Conservation (phyloP, 2,329 filamentous ascomycete species). For the Penicillium freii region DNA sequence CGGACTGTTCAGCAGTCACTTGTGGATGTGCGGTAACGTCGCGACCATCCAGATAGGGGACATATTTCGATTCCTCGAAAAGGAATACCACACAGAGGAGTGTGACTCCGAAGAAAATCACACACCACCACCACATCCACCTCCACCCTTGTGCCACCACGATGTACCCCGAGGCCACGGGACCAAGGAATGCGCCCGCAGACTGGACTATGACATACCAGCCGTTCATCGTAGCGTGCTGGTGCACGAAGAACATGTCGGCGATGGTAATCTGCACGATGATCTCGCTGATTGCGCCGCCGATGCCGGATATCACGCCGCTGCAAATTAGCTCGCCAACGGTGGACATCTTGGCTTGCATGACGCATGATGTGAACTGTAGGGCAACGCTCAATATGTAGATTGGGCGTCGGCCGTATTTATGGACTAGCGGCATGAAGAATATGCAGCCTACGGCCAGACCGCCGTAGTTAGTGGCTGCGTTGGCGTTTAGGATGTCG, state of each 20-base stretch:
- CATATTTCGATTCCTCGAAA: slow-evolving; percentile 45
- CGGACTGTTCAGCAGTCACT: slow-evolving; percentile 1
- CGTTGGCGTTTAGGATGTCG: slow-evolving; percentile 44
- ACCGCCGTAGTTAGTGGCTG: slow-evolving; percentile 45
- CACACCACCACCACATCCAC: slow-evolving; percentile 52
- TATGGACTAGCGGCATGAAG: slow-evolving; percentile 48
- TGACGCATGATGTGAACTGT: slow-evolving; percentile 41
- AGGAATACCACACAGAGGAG: slow-evolving; percentile 46
- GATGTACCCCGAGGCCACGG: slow-evolving; percentile 33
- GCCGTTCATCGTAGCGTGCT: slow-evolving; percentile 48
- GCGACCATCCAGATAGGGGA: slow-evolving; percentile 13
- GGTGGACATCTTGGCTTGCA: slow-evolving; percentile 45
- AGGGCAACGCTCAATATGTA: slow-evolving; percentile 46
- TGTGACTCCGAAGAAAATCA: slow-evolving; percentile 42
- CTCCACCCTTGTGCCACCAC: slow-evolving; percentile 48
- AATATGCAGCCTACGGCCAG: slow-evolving; percentile 46
- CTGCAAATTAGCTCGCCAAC: slow-evolving; percentile 44
- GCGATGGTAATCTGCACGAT: slow-evolving; percentile 49
- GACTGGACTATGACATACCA: slow-evolving; percentile 43
- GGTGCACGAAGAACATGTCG: slow-evolving; percentile 51
- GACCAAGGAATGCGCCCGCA: slow-evolving; percentile 39
- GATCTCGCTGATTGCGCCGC: slow-evolving; percentile 46
- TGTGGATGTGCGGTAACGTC: not conserved
- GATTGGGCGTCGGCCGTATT: slow-evolving; percentile 48
- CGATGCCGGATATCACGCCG: slow-evolving; percentile 46